Conservation (phyloP, 495 filamentous ascomycete species). For the Corynascus novoguineensis region DNA sequence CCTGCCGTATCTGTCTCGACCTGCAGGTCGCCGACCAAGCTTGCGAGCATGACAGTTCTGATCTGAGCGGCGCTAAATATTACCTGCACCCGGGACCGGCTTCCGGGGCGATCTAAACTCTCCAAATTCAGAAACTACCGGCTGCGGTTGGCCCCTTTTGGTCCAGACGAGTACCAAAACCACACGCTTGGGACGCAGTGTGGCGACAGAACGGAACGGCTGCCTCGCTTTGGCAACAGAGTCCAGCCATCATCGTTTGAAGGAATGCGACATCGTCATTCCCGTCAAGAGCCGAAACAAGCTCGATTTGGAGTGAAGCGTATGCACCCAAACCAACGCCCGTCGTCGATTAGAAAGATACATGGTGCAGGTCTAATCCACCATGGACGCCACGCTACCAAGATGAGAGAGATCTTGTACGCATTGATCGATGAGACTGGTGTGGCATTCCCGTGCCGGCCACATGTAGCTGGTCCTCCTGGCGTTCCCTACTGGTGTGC, state of each 20-base stretch:
- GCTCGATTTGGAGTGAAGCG: too few species aligned
- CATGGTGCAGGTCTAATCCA: not conserved
- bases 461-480: too few species aligned
- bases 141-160: not conserved
- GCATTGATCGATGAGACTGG: too few species aligned
- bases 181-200: not conserved
- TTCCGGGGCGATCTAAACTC: not conserved
- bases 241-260: not conserved
- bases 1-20: slow-evolving; percentile 8
- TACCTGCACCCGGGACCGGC: not conserved
- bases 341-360: not conserved
- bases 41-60: not conserved
- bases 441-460: too few species aligned
- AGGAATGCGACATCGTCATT: not conserved
- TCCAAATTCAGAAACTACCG: not conserved
- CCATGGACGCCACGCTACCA: too few species aligned
- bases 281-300: not conserved
- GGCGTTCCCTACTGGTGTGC: too few species aligned
- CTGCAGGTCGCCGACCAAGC: slow-evolving; percentile 1
- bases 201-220: not conserved
- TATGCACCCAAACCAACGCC: not conserved
- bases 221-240: slow-evolving; percentile 7
- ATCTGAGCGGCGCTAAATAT: not conserved
- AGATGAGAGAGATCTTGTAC: too few species aligned
- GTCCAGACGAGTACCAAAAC: not conserved